Evolutionary conservation across 805 yeast genomes (phyloP).

Genomic region (Kodamaea nitidulidarum): DNA sequence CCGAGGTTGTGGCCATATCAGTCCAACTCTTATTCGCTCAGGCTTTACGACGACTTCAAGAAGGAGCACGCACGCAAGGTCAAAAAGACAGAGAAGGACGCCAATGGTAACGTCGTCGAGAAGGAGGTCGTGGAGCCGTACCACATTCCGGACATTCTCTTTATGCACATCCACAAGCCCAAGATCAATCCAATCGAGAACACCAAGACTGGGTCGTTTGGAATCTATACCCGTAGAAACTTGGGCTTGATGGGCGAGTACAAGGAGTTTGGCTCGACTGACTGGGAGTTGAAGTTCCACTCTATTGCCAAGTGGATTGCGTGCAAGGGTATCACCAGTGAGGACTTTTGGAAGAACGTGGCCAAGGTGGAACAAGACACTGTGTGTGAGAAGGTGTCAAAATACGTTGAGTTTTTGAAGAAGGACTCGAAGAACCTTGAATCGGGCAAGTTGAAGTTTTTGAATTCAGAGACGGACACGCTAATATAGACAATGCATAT

Average conservation of each 20-base stretch:
- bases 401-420: constrained; percentile 22
- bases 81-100: constrained; percentile 1
- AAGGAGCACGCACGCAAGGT: constrained; percentile 3
- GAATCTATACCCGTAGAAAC: constrained; percentile 16
- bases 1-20: constrained; percentile 18
- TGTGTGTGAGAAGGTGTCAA: constrained; percentile 19
- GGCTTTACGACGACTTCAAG: constrained; percentile 13
- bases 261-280: constrained; percentile 16
- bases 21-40: constrained; percentile 12
- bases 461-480: no score
- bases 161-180: constrained; percentile 22
- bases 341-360: constrained; percentile 17
- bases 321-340: constrained; percentile 19
- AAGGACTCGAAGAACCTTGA: constrained; percentile 15
- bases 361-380: constrained; percentile 12
- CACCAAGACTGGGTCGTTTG: constrained; percentile 10
- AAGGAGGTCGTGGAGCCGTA: constrained; percentile 5
- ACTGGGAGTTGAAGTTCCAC: constrained; percentile 24
- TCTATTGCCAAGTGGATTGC: constrained; percentile 23
- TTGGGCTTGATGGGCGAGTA: constrained; percentile 18
- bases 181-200: constrained; percentile 17
- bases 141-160: constrained; percentile 15
- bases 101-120: constrained; percentile 3
- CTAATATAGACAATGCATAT: no score
- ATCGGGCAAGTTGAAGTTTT: constrained; percentile 9